Evolutionary conservation across 73 alveolate species (phyloP), one percentile per base, ranked within the genome.

Genomic region (Paramecium pentaurelia): DNA sequence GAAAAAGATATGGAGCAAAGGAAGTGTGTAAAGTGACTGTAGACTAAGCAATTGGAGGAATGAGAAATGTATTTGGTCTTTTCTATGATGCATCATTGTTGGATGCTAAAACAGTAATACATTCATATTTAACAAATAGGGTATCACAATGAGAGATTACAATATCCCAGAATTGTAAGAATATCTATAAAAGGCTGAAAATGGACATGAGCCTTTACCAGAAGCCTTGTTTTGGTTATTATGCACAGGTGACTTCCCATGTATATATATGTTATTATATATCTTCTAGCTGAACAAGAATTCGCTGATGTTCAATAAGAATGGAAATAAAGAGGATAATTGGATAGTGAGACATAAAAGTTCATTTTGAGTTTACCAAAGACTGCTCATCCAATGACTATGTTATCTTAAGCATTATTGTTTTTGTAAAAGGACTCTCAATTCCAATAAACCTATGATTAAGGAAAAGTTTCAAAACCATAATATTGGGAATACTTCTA

Each of bases 211-310:
- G 68, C 99, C 99, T n/a, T 92, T 95, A 22, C 98, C 99, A 6
- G 99, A 96, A 92, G 99, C 96, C 54, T 96, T 95, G 30, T 93
- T 97, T 60, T 97, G 98, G 99, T 95, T 97, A 18, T 94, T 97
- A 54, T 73, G 94, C 58, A 95, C 99, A 5, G 97, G 99, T 88
- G 97, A 96, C 84, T 94, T 85, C 86, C 99, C 99, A 2, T 88
- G 94, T 92, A 92, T 87, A 11, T 37, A 54, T 75, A 75, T 22
- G 18, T 14, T 75, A 9, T 32, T 68, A 68, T 54, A 20, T 22
- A 37, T 14, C 32, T 45, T 22, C 8, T 75, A 75, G 88, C 95
- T 73, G 93, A 95, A 30, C 58, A 58, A 25, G 95, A 97, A 71
- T 36, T 92, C 45, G 92, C 92, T 32, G 94, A 87, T 6, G 87